Evolutionary conservation across 768 basidiomycete genomes (phyloP).

Genomic region (Leccinum barrowsii): DNA sequence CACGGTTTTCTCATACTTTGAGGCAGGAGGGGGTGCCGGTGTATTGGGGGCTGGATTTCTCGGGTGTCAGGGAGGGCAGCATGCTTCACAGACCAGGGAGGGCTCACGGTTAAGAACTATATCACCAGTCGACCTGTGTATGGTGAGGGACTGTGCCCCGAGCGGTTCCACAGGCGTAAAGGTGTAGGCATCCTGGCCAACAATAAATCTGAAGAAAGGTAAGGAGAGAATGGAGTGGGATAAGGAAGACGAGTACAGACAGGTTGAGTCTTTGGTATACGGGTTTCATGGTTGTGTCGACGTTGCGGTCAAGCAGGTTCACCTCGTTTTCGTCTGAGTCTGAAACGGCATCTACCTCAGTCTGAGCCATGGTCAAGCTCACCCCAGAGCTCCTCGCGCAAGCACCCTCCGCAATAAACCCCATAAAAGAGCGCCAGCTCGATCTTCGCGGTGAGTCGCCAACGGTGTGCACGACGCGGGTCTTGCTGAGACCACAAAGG

Average conservation of each 20-base stretch:
- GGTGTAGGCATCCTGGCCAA: constrained; percentile 72
- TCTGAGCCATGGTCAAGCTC: constrained; percentile 69
- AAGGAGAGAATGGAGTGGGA: background rate
- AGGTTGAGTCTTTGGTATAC: constrained; percentile 72
- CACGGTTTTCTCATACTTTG: constrained; percentile 59
- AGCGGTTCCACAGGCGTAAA: constrained; percentile 65
- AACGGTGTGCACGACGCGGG: constrained; percentile 9
- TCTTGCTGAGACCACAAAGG: constrained; percentile 45
- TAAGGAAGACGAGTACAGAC: constrained; percentile 38
- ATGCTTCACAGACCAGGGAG: background rate
- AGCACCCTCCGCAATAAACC: constrained; percentile 72
- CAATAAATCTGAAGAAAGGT: constrained; percentile 48
- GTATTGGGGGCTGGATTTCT: constrained; percentile 47
- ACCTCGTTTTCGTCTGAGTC: constrained; percentile 33
- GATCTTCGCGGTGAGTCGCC: constrained; percentile 74
- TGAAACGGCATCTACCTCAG: constrained; percentile 28
- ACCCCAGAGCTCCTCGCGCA: constrained; percentile 90
- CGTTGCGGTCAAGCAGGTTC: constrained; percentile 6
- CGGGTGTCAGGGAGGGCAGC: background rate
- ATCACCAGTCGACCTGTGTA: constrained; percentile 73
- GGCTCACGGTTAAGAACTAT: constrained; percentile 64
- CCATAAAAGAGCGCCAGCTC: constrained; percentile 85
- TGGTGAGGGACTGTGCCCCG: constrained; percentile 63
- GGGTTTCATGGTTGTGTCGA: constrained; percentile 46
- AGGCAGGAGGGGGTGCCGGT: constrained; percentile 49